These are phyloP conservation scores for Pelargonium myrrhifolium DNA, from an alignment of 441 rosid species.

Conservation along the genomic window DNA sequence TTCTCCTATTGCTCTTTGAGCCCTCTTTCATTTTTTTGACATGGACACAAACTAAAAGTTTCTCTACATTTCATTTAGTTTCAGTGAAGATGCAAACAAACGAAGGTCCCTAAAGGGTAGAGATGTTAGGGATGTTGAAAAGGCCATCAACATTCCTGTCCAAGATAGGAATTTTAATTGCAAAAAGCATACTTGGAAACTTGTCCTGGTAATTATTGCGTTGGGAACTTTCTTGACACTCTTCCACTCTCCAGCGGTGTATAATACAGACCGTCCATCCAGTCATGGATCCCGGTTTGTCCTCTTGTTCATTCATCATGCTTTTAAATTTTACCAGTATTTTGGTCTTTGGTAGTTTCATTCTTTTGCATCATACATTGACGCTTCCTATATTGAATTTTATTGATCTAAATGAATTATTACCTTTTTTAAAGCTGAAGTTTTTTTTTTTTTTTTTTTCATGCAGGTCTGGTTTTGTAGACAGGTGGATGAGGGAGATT, in stretches of 20 bases:
- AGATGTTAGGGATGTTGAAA: constrained; percentile 73
- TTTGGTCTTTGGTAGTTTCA: too few species aligned
- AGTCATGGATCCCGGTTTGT: constrained; percentile 37
- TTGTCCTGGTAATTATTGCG: constrained; percentile 44
- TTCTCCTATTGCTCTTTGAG: background rate
- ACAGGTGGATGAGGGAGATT: constrained; percentile 85
- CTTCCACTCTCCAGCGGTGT: constrained; percentile 51
- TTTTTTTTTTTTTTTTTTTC: too few species aligned
- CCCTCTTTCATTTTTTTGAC: too few species aligned
- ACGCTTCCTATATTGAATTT: too few species aligned
- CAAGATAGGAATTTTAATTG: constrained; percentile 50
- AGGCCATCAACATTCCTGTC: constrained; percentile 45
- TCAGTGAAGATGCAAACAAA: constrained; percentile 50
- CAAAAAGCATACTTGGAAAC: constrained; percentile 48
- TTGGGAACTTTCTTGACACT: constrained; percentile 57
- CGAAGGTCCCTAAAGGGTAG: constrained; percentile 42
- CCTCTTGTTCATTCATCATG: constrained; percentile 6
- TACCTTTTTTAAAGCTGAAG: too few species aligned
- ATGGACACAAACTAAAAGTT: too few species aligned
- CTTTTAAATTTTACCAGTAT: background rate
- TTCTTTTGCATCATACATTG: too few species aligned
- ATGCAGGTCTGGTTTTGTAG: constrained; percentile 19
- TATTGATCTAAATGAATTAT: too few species aligned
- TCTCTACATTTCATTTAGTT: constrained; percentile 16
- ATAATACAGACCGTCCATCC: constrained; percentile 54